Percentiles rank a stretch among this genome's conserved stretches.
Evolutionary conservation across 306 rosid genomes (phyloP).

Genomic region (Vigna reflexopilosa): DNA sequence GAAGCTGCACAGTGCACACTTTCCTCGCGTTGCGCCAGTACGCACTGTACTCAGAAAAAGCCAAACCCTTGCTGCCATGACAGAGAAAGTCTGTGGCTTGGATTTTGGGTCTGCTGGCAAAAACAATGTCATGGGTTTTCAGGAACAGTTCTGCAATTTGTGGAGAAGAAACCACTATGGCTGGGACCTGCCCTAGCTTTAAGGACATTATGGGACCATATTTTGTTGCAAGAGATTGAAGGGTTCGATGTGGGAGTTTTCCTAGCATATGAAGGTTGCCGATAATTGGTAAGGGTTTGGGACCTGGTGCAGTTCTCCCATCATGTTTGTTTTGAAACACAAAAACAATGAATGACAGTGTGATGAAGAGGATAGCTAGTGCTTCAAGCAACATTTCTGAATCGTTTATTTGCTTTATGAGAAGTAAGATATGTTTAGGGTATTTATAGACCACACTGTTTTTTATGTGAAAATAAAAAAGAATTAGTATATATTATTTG

Average conservation of each 20-base stretch:
- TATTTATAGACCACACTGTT: not conserved
- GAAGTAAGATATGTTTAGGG: too few relatives aligned
- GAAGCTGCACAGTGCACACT: slow-evolving; percentile 29
- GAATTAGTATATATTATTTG: too few relatives aligned
- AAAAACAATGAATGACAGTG: not conserved
- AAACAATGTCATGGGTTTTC: slow-evolving; percentile 51
- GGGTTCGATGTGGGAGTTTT: slow-evolving; percentile 36
- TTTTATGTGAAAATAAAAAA: too few relatives aligned
- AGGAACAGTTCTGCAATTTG: slow-evolving; percentile 56
- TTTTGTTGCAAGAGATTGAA: slow-evolving; percentile 42
- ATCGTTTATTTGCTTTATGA: not conserved
- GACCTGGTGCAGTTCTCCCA: slow-evolving; percentile 48
- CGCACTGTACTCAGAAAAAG: not conserved
- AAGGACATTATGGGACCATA: slow-evolving; percentile 58
- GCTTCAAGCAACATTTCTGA: not conserved
- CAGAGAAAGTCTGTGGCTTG: not conserved
- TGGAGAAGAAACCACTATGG: slow-evolving; percentile 51
- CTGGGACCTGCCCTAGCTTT: slow-evolving; percentile 39
- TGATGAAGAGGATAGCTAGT: not conserved
- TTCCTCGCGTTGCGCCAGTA: slow-evolving; percentile 53
- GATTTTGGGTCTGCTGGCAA: slow-evolving; percentile 25
- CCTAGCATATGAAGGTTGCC: slow-evolving; percentile 61
- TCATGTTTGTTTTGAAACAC: not conserved
- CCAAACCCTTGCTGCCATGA: slow-evolving; percentile 36
- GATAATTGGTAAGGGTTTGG: slow-evolving; percentile 43